Conservation (phyloP, 148 eudicot species). For the Vaccinium macrocarpon region DNA sequence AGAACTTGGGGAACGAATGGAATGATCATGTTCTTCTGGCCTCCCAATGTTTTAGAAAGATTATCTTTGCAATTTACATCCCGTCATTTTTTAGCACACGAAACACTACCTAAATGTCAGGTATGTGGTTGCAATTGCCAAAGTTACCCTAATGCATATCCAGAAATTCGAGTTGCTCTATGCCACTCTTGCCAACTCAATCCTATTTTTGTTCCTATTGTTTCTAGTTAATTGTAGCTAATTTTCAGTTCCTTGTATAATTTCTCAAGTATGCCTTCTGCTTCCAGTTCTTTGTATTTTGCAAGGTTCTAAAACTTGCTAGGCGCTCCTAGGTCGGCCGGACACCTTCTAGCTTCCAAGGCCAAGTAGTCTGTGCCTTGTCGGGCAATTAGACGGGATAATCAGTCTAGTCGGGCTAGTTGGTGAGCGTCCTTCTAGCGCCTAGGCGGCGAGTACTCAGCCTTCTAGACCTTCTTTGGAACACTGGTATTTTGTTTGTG, state of each 20-base stretch:
- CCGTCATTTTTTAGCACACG: background rate
- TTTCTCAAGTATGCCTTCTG: background rate
- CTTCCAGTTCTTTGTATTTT: background rate
- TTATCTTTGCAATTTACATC: background rate
- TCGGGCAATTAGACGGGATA: no score
- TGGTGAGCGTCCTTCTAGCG: no score
- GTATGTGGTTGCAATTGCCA: background rate
- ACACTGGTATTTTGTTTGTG: background rate
- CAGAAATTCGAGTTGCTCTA: background rate
- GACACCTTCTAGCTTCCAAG: no score
- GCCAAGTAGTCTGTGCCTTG: no score
- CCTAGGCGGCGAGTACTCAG: no score
- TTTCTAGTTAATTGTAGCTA: background rate
- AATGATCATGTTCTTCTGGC: background rate
- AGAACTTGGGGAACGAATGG: background rate
- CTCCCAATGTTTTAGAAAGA: background rate
- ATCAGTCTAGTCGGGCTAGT: no score
- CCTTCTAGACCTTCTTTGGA: no score
- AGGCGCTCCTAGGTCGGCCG: no score
- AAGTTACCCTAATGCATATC: background rate
- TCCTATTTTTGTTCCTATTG: background rate
- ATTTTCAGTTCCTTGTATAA: background rate
- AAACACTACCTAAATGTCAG: background rate
- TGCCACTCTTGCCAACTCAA: background rate
- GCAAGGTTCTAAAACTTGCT: no score